phyloP scores from a whole-genome alignment of 345 rosid genomes.

The Mallotus nudiflorus region DNA sequence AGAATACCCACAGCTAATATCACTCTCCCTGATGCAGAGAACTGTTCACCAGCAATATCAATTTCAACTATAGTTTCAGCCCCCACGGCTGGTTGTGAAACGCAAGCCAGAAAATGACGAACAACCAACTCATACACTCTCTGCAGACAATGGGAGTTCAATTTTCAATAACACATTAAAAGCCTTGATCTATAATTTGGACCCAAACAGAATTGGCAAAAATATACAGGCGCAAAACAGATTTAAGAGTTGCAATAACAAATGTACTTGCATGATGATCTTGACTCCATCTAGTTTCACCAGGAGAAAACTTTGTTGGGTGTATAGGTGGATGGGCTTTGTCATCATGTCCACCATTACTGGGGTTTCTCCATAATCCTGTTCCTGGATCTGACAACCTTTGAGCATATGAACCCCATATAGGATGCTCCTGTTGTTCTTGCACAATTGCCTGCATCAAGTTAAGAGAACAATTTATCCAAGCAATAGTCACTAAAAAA shows the following conservation, averaged over 20 bases:
- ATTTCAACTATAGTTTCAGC: conserved; percentile 97
- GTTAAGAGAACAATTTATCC: conserved; percentile 6
- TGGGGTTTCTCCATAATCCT: conserved; percentile 93
- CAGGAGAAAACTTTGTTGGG: conserved; percentile 89
- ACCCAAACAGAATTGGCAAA: not conserved
- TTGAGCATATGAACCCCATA: conserved; percentile 92
- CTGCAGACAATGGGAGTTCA: conserved; percentile 40
- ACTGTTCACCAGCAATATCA: conserved; percentile 86
- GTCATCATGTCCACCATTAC: conserved; percentile 96
- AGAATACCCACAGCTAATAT: conserved; percentile 75
- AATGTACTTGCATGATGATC: conserved; percentile 71
- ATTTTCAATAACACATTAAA: conserved; percentile 7
- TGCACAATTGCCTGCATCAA: conserved; percentile 68
- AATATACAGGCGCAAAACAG: not conserved
- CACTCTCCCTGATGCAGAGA: conserved; percentile 86
- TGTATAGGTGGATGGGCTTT: conserved; percentile 99
- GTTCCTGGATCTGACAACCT: conserved; percentile 67
- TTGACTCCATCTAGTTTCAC: conserved; percentile 81
- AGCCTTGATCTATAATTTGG: not conserved
- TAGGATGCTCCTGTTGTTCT: conserved; percentile 83
- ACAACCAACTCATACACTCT: conserved; percentile 91
- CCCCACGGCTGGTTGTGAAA: conserved; percentile 94
- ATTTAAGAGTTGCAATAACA: not conserved
- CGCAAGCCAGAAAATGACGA: conserved; percentile 96
- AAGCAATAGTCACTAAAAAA: conserved; percentile 3